These are phyloP conservation scores for Lenzites betulinus DNA, from an alignment of 768 basidiomycete genomes.

Conservation along the genomic window DNA sequence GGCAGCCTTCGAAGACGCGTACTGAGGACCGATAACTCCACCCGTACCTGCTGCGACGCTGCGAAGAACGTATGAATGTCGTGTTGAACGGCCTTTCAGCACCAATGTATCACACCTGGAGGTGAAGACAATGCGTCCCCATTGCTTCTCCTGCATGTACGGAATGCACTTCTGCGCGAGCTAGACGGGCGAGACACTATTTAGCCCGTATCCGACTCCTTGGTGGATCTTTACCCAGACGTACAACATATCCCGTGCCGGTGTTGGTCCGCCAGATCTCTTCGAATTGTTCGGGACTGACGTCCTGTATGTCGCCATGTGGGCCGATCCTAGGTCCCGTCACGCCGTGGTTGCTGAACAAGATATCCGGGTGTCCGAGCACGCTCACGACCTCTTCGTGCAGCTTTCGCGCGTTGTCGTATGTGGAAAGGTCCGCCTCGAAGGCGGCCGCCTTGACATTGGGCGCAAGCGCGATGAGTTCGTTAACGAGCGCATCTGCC, in stretches of 20 bases:
- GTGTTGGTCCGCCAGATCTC: constrained; percentile 49
- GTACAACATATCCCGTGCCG: constrained; percentile 48
- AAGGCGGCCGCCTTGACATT: constrained; percentile 46
- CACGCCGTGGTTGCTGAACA: constrained; percentile 54
- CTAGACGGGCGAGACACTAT: constrained; percentile 28
- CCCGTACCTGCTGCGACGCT: constrained; percentile 56
- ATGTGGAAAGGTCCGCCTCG: constrained; percentile 50
- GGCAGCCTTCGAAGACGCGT: constrained; percentile 57
- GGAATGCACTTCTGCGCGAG: constrained; percentile 53
- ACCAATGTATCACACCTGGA: constrained; percentile 41
- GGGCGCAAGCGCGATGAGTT: constrained; percentile 31
- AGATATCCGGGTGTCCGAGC: constrained; percentile 51
- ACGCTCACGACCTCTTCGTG: constrained; percentile 44
- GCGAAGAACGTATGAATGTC: background rate
- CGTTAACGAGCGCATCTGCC: constrained; percentile 43
- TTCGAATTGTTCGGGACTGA: constrained; percentile 48
- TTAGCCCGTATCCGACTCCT: background rate
- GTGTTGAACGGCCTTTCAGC: background rate
- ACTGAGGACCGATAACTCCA: constrained; percentile 58
- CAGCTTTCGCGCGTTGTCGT: constrained; percentile 46
- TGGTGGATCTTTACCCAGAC: constrained; percentile 8
- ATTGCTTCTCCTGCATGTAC: constrained; percentile 50
- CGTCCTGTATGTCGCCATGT: constrained; percentile 46
- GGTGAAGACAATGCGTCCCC: constrained; percentile 52
- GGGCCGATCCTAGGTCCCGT: constrained; percentile 45